Conservation (phyloP, 2,329 filamentous ascomycete species). For the Alternaria gansuensis region DNA sequence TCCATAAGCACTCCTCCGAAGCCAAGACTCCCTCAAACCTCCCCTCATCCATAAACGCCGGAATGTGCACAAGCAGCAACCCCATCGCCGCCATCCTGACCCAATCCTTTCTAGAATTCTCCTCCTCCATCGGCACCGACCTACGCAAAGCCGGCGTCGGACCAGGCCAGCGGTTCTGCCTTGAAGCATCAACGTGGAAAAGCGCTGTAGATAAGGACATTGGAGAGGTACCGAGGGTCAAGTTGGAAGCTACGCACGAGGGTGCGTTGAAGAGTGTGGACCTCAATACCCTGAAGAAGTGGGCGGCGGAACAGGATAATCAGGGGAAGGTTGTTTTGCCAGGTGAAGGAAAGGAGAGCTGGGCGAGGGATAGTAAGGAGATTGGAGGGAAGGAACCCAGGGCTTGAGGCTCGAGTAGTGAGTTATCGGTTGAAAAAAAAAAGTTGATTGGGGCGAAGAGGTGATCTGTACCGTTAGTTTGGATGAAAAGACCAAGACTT, state of each 20-base stretch:
- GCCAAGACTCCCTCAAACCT: constrained; percentile 12
- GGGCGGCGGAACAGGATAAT: constrained; percentile 53
- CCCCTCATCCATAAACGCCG: constrained; percentile 21
- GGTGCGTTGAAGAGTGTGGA: constrained; percentile 59
- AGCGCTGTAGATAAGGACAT: constrained; percentile 48
- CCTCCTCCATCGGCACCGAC: constrained; percentile 65
- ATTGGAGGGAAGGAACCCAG: constrained; percentile 42
- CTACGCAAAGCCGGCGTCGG: constrained; percentile 63
- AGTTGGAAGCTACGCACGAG: constrained; percentile 62
- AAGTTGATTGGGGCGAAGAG: neutral
- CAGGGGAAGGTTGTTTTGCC: constrained; percentile 20
- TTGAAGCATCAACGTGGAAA: constrained; percentile 66
- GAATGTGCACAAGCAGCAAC: constrained; percentile 31
- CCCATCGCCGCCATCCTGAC: constrained; percentile 65
- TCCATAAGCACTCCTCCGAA: constrained; percentile 34
- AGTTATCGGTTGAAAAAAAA: neutral
- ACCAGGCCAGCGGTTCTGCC: constrained; percentile 67
- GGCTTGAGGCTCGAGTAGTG: constrained; percentile 14
- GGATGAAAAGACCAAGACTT: neutral
- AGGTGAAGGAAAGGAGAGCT: constrained; percentile 17
- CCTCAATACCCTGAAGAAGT: constrained; percentile 59
- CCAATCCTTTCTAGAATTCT: constrained; percentile 68
- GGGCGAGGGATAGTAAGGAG: constrained; percentile 30
- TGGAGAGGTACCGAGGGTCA: constrained; percentile 53
- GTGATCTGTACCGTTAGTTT: neutral